These are phyloP conservation scores for Chlamydomonas applanata DNA, from an alignment of 139 green algal genomes.

Conservation along the genomic window DNA sequence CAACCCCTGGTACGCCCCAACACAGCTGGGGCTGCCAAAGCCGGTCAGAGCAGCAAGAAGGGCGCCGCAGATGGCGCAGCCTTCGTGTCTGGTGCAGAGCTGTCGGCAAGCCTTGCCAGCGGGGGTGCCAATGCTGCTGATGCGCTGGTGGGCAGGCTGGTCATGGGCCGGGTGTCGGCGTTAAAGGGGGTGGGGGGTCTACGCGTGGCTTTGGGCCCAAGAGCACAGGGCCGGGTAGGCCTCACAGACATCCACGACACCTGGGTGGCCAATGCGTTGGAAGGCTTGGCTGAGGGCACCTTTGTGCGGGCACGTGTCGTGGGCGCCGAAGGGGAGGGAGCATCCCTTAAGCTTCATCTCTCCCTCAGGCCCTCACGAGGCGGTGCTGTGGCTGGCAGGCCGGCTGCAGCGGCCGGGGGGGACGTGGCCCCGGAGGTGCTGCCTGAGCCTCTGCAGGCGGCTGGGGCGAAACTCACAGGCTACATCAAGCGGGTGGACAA, in stretches of 20 bases:
- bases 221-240: slow-evolving; percentile 27
- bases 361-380: slow-evolving; percentile 60
- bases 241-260: slow-evolving; percentile 82
- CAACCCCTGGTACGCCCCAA: neutral
- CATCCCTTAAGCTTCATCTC: slow-evolving; percentile 32
- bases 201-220: slow-evolving; percentile 35
- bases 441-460: neutral
- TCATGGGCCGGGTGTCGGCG: slow-evolving; percentile 39
- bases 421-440: slow-evolving; percentile 15
- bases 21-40: too few relatives aligned
- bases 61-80: too few relatives aligned
- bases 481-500: slow-evolving; percentile 73
- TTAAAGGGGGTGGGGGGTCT: slow-evolving; percentile 51
- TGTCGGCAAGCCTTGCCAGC: neutral
- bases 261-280: slow-evolving; percentile 61
- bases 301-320: slow-evolving; percentile 53
- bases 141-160: slow-evolving; percentile 28
- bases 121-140: neutral
- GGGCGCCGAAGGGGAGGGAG: neutral
- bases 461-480: slow-evolving; percentile 23
- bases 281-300: slow-evolving; percentile 47
- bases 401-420: neutral
- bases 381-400: slow-evolving; percentile 24
- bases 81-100: neutral
- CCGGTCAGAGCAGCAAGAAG: too few relatives aligned